Evolutionary conservation across 768 basidiomycete genomes (phyloP).

Genomic region (Lactarius sp.): DNA sequence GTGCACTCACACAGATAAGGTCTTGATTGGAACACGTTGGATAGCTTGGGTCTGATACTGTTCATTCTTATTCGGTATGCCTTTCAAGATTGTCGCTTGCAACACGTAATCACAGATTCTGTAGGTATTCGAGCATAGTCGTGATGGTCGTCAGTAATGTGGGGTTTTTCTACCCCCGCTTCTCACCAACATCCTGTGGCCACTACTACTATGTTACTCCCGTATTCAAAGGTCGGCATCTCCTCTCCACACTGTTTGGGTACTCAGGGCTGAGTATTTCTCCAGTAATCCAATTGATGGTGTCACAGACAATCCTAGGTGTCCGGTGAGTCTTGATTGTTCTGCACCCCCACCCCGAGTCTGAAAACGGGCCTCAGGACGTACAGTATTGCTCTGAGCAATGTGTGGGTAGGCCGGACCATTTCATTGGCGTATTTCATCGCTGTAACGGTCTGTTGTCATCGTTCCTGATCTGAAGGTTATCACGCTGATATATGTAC

Average conservation of each 20-base stretch:
- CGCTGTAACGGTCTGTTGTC: neutral
- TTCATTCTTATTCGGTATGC: neutral
- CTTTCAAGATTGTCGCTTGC: neutral
- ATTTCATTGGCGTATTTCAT: neutral
- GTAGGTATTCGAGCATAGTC: neutral
- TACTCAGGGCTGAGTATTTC: neutral
- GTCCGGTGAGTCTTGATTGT: neutral
- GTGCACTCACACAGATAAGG: neutral
- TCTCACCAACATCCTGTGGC: neutral
- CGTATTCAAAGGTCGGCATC: neutral
- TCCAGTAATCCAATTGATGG: neutral
- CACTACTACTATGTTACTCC: neutral
- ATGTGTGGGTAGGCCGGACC: neutral
- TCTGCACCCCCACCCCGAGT: neutral
- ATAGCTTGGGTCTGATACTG: neutral
- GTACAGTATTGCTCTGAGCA: neutral
- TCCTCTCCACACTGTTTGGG: neutral
- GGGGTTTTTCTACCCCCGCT: neutral
- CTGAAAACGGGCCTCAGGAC: neutral
- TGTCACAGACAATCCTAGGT: neutral
- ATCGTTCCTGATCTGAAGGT: neutral
- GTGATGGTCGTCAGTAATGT: neutral
- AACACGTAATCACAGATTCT: neutral
- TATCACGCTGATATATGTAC: neutral
- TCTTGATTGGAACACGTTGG: neutral